A percentile compares a stretch with the other conserved stretches of the same genome.
Conservation (phyloP, 345 rosid species). For the Eucalyptus curtisii region DNA sequence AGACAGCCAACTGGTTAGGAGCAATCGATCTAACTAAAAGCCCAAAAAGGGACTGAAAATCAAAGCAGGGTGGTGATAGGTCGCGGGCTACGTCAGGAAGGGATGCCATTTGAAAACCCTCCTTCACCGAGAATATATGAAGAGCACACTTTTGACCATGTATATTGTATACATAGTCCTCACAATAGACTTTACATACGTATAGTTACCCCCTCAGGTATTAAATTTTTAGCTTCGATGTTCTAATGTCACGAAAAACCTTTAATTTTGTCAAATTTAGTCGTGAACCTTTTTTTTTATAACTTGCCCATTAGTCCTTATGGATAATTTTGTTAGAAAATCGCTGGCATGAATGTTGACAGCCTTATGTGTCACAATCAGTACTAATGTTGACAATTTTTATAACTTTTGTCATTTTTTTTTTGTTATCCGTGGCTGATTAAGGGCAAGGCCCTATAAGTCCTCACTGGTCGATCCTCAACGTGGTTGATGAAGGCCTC, state of each 20-base stretch:
- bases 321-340: not conserved
- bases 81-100: not conserved
- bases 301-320: not conserved
- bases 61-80: not conserved
- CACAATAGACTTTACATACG: not conserved
- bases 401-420: not conserved
- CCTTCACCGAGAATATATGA: not conserved
- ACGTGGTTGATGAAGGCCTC: not conserved
- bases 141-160: not conserved
- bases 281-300: not conserved
- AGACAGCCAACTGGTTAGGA: not conserved
- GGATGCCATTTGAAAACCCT: not conserved
- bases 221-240: not conserved
- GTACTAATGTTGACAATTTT: fast-evolving
- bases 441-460: not conserved
- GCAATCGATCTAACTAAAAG: not conserved
- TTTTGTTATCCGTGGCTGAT: fast-evolving
- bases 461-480: fast-evolving
- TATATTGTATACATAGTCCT: not conserved
- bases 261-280: not conserved
- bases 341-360: fast-evolving
- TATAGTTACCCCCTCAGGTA: not conserved
- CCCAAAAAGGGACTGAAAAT: not conserved
- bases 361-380: fast-evolving
- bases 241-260: too few species aligned